phyloP scores from a whole-genome alignment of 352 stramenopile species.

The Aphanomyces stellatus region DNA sequence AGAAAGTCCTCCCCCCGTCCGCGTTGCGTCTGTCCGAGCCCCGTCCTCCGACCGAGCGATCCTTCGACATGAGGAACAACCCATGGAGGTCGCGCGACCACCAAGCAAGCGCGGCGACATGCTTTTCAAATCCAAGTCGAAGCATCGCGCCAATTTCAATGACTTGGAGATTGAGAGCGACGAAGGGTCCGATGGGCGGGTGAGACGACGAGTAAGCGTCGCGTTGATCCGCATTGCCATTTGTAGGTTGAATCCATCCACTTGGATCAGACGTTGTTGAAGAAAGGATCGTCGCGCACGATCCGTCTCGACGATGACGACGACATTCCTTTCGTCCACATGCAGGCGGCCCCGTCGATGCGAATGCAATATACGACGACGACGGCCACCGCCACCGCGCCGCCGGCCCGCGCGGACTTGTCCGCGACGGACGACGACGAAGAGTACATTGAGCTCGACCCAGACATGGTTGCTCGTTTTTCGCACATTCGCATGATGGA shows the following conservation, averaged over 20 bases:
- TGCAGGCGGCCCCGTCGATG: background rate
- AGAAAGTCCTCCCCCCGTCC: constrained; percentile 23
- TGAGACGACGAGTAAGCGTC: background rate
- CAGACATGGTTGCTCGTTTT: constrained; percentile 13
- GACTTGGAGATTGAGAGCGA: constrained; percentile 22
- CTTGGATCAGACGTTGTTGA: background rate
- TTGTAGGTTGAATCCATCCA: background rate
- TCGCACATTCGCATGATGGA: constrained; percentile 17
- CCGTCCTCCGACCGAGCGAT: no score
- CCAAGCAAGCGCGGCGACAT: background rate
- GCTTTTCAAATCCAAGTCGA: constrained; percentile 13
- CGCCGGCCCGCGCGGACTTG: background rate
- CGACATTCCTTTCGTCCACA: background rate
- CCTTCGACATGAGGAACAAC: background rate
- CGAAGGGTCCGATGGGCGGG: constrained; percentile 8
- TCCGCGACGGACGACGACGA: constrained; percentile 7
- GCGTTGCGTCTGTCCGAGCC: no score
- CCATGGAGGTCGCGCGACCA: background rate
- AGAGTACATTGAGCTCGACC: constrained; percentile 4
- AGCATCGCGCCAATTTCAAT: constrained; percentile 18
- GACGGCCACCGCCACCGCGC: background rate
- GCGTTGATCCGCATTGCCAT: background rate
- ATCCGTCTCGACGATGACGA: background rate
- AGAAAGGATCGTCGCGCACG: background rate
- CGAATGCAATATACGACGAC: background rate